Conservation (phyloP, 2,329 filamentous ascomycete genomes). For the Colletotrichum tropicale region DNA sequence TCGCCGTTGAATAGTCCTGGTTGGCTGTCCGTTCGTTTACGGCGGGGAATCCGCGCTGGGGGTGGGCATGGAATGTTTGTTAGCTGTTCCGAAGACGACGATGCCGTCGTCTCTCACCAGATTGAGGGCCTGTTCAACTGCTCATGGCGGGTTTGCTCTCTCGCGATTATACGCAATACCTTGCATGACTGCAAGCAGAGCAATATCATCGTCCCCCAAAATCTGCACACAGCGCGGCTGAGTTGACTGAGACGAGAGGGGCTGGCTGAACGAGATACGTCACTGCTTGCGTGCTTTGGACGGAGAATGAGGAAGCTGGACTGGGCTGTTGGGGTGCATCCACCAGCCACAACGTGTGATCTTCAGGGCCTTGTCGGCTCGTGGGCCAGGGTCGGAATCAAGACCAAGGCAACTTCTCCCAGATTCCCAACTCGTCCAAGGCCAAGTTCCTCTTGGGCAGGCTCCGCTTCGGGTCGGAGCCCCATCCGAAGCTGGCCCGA, state of each 20-base stretch:
- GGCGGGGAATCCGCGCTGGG: not conserved
- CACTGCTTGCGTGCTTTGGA: slow-evolving; percentile 14
- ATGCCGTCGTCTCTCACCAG: not conserved
- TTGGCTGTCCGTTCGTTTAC: not conserved
- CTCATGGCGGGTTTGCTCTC: not conserved
- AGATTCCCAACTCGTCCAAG: not conserved
- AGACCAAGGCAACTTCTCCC: not conserved
- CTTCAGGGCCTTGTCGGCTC: not conserved
- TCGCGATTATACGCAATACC: not conserved
- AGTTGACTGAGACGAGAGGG: not conserved
- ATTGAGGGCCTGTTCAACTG: not conserved
- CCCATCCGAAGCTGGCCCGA: slow-evolving; percentile 4
- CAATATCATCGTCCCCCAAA: not conserved
- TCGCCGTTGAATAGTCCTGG: not conserved
- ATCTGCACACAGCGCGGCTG: not conserved
- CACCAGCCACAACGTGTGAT: slow-evolving; percentile 10
- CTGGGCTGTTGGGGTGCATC: not conserved
- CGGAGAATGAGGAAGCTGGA: slow-evolving; percentile 7
- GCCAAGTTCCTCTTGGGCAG: not conserved
- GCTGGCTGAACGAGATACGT: not conserved
- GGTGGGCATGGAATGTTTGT: slow-evolving; percentile 9
- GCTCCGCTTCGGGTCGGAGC: slow-evolving; percentile 12
- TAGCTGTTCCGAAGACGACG: not conserved
- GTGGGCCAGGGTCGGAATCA: not conserved
- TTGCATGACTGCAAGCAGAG: not conserved